Base-by-base conservation (phyloP, 306 rosid species). In the Begonia masoniana region DNA sequence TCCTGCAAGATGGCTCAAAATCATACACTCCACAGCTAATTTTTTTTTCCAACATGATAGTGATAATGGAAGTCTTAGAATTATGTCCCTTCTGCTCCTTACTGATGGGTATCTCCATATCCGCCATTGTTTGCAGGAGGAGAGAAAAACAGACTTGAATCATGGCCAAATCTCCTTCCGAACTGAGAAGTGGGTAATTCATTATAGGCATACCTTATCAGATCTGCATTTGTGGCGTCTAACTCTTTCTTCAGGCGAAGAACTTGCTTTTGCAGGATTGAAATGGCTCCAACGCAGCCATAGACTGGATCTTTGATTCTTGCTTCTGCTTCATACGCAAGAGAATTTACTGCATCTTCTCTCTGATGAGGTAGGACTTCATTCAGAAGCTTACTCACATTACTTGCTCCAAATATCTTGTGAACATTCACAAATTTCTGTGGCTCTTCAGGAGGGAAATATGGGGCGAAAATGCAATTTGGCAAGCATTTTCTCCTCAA, bases 321-420 rank as follows among this genome's bases (percentile, higher is more conserved):
- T 2, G 97, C 97, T 63, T 85, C 97, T 1, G 97, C 97, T 61
- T 91, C 97, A 35, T 91, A 91, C 9, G 97, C 97, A 4, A 91
- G 59, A 43, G 97, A 91, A 55, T 85, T 91, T 10, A 91, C 92
- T 0, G 96, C 76, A 41, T 91, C 97, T 50, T 91, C 96, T 35
- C 97, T 73, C 58, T 82, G 97, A 51, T 83, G 80, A 2, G 97
- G 96, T 9, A 15, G 74, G 3, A 91, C 92, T 52, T 91, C 97
- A 3, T 91, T 73, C 3, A 91, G 85, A 11, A 91, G 78, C 67
- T 91, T 91, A 53, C 88, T 77, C 3, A 91, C 97, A 19, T 91
- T 91, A 76, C 96, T 91, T 12, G 97, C 97, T 8, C 97, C 97
- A 52, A 91, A 91, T 24, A 91, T 91, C 56, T 85, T 91, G 81